Conservation (phyloP, 768 basidiomycete genomes). For the Galerina sulciceps region DNA sequence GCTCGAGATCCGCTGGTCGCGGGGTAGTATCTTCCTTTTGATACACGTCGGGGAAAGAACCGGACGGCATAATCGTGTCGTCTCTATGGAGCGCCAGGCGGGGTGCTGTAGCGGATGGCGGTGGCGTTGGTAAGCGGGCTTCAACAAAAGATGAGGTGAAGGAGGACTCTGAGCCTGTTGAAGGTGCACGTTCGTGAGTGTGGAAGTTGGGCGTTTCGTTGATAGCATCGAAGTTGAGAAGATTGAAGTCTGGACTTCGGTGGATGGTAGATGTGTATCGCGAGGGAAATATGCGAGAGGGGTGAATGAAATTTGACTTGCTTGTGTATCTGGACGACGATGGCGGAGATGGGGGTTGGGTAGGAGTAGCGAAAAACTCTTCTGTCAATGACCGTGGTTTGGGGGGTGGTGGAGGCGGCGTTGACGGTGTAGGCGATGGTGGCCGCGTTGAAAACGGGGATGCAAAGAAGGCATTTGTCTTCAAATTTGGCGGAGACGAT, state of each 20-base stretch:
- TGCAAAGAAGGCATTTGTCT: slow-evolving; percentile 54
- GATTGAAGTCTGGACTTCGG: slow-evolving; percentile 24
- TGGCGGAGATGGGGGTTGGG: slow-evolving; percentile 26
- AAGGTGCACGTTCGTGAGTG: slow-evolving; percentile 18
- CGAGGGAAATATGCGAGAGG: slow-evolving; percentile 44
- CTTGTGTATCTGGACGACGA: slow-evolving; percentile 4
- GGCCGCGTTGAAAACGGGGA: slow-evolving; percentile 45
- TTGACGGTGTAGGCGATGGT: slow-evolving; percentile 33
- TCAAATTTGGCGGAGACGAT: slow-evolving; percentile 36
- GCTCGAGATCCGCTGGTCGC: slow-evolving; percentile 29
- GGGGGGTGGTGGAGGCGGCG: slow-evolving; percentile 20
- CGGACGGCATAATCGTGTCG: slow-evolving; percentile 18
- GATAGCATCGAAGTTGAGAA: slow-evolving; percentile 17
- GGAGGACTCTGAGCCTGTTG: slow-evolving; percentile 27
- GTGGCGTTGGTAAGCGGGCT: slow-evolving; percentile 28
- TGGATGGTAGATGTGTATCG: slow-evolving; percentile 32
- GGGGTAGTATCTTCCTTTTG: slow-evolving; percentile 27
- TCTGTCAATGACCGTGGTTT: slow-evolving; percentile 29
- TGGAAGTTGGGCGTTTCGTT: slow-evolving; percentile 11
- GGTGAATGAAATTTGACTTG: slow-evolving; percentile 22
- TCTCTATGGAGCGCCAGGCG: slow-evolving; percentile 13
- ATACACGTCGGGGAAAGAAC: neutral
- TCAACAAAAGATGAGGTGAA: slow-evolving; percentile 21
- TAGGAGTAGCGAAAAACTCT: slow-evolving; percentile 33
- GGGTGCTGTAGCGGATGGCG: slow-evolving; percentile 15